Evolutionary conservation across 2,329 filamentous ascomycete genomes (phyloP).

Genomic region (Penicillium concentricum): DNA sequence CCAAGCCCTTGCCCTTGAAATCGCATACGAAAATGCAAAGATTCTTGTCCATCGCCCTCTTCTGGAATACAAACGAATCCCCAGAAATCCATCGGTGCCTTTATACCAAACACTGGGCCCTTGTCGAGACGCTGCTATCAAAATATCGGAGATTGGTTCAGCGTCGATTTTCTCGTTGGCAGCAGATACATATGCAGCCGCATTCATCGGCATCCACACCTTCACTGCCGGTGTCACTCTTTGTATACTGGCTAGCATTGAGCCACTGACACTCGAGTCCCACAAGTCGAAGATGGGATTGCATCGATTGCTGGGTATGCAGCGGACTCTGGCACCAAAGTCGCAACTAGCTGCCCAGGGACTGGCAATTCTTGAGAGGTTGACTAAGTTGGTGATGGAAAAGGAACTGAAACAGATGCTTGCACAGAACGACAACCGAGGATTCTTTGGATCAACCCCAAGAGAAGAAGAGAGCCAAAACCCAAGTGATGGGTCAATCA

Average conservation of each 20-base stretch:
- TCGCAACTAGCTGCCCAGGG: slow-evolving; percentile 19
- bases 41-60: slow-evolving; percentile 33
- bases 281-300: slow-evolving; percentile 20
- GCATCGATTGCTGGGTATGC: slow-evolving; percentile 20
- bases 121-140: slow-evolving; percentile 23
- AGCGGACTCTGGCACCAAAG: slow-evolving; percentile 13
- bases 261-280: slow-evolving; percentile 17
- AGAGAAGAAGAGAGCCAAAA: not conserved
- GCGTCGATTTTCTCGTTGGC: slow-evolving; percentile 15
- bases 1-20: slow-evolving; percentile 32
- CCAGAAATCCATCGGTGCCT: not conserved
- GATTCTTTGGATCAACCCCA: not conserved
- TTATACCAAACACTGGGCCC: slow-evolving; percentile 10
- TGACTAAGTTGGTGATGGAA: slow-evolving; percentile 21
- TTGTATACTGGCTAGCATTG: slow-evolving; percentile 23
- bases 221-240: slow-evolving; percentile 27
- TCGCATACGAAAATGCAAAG: slow-evolving; percentile 36
- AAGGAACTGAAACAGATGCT: slow-evolving; percentile 24
- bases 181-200: slow-evolving; percentile 23
- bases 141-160: slow-evolving; percentile 11
- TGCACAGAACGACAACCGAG: not conserved
- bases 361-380: slow-evolving; percentile 19
- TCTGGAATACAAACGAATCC: slow-evolving; percentile 20
- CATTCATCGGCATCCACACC: slow-evolving; percentile 27
- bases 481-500: not conserved